phyloP scores from a whole-genome alignment of 345 rosid species.

The Lumnitzera littorea region DNA sequence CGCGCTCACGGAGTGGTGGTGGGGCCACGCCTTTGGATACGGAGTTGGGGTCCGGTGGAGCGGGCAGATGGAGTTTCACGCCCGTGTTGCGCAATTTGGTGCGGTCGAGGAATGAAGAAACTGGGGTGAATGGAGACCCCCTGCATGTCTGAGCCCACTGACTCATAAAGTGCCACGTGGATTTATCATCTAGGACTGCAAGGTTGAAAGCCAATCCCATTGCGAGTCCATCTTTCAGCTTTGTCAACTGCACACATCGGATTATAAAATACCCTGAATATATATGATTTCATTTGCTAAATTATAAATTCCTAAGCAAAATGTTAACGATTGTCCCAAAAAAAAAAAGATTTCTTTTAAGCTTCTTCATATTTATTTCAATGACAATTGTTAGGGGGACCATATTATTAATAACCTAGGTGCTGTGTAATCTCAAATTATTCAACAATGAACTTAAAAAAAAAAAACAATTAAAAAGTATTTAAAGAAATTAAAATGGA shows the following conservation, averaged over 20 bases:
- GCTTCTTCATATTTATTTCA: too few relatives aligned
- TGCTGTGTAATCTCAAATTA: too few relatives aligned
- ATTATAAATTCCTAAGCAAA: too few relatives aligned
- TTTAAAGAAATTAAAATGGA: too few relatives aligned
- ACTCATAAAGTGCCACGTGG: constrained; percentile 98
- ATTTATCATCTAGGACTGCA: constrained; percentile 76
- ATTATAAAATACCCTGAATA: neutral
- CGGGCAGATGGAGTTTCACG: constrained; percentile 58
- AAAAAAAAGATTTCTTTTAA: too few relatives aligned
- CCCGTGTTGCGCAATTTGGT: constrained; percentile 71
- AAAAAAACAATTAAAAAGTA: too few relatives aligned
- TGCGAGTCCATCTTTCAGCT: constrained; percentile 79
- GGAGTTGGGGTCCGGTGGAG: constrained; percentile 30
- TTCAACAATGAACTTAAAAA: too few relatives aligned
- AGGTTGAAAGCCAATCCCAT: constrained; percentile 92
- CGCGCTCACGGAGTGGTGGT: constrained; percentile 39
- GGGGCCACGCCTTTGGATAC: constrained; percentile 31
- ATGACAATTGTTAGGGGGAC: too few relatives aligned
- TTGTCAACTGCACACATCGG: constrained; percentile 51
- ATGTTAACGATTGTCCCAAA: too few relatives aligned
- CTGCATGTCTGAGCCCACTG: constrained; percentile 74
- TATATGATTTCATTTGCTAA: too few relatives aligned
- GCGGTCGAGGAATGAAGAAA: constrained; percentile 67
- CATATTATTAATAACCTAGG: too few relatives aligned
- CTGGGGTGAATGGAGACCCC: constrained; percentile 35